These are phyloP conservation scores for Trametes maxima DNA, from an alignment of 768 basidiomycete genomes.

Conservation along the genomic window DNA sequence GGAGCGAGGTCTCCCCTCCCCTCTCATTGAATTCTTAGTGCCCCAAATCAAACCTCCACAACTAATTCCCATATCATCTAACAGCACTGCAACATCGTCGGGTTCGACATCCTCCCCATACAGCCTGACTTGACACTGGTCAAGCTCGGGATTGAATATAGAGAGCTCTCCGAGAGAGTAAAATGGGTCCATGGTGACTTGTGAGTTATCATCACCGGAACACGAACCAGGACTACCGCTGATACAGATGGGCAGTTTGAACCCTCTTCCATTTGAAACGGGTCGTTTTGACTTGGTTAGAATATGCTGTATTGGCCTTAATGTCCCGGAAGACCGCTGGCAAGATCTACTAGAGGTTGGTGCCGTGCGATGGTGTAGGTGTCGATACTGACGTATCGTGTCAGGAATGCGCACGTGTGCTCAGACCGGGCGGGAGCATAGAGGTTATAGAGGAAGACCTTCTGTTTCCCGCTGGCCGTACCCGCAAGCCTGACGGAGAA, in stretches of 20 bases:
- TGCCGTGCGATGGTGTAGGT: neutral
- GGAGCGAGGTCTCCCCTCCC: no score
- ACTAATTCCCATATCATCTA: no score
- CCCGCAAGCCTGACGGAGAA: conserved; percentile 4
- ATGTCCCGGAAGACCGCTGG: conserved; percentile 79
- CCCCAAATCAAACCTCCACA: no score
- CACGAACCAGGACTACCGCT: neutral
- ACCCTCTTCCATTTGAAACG: conserved; percentile 60
- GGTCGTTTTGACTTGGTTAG: conserved; percentile 67
- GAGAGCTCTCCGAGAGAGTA: conserved; percentile 50
- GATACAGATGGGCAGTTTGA: conserved; percentile 46
- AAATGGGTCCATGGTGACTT: conserved; percentile 72
- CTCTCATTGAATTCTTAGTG: no score
- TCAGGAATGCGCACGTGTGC: conserved; percentile 68
- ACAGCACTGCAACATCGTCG: conserved; percentile 54
- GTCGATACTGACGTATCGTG: neutral
- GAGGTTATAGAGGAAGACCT: conserved; percentile 82
- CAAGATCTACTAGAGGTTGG: conserved; percentile 63
- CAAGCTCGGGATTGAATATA: conserved; percentile 24
- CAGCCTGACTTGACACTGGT: conserved; percentile 53
- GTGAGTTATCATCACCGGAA: conserved; percentile 38
- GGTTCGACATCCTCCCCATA: conserved; percentile 56
- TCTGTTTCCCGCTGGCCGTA: conserved; percentile 54
- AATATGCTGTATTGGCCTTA: conserved; percentile 63
- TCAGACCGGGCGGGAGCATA: conserved; percentile 61